Conservation (phyloP, 805 yeast genomes). For the Metschnikowia rubicola region DNA sequence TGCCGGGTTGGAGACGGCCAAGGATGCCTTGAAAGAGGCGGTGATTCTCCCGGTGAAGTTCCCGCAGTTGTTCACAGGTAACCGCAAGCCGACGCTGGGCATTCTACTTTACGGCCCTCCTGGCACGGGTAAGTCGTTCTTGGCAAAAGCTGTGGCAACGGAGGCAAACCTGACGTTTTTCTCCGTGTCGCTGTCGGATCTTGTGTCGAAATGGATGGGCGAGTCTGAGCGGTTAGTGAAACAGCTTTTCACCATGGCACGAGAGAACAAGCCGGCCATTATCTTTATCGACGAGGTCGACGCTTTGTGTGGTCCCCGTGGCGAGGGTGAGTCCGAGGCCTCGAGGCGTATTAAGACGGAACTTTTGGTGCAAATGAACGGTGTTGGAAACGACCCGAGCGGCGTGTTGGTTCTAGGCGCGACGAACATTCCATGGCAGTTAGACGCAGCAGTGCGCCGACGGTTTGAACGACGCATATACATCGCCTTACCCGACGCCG, state of each 20-base stretch:
- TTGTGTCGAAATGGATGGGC: conserved; percentile 99
- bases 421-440: conserved; percentile 97
- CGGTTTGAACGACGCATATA: conserved; percentile 94
- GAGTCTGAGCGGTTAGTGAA: conserved; percentile 95
- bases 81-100: conserved; percentile 89
- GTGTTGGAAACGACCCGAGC: conserved; percentile 90
- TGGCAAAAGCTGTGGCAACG: conserved; percentile 98
- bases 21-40: conserved; percentile 95
- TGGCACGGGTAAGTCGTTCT: conserved; percentile 95
- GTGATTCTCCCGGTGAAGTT: conserved; percentile 94
- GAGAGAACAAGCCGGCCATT: conserved; percentile 93
- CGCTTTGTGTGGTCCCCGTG: conserved; percentile 96
- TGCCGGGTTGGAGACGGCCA: conserved; percentile 93
- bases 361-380: conserved; percentile 95
- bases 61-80: conserved; percentile 93
- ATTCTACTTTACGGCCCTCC: conserved; percentile 72
- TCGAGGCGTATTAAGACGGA: conserved; percentile 95
- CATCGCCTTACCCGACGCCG: conserved; percentile 91
- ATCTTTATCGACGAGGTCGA: conserved; percentile 98
- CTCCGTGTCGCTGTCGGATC: conserved; percentile 92
- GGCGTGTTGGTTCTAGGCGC: conserved; percentile 97
- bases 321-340: conserved; percentile 97
- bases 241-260: conserved; percentile 91
- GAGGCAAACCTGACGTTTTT: conserved; percentile 97
- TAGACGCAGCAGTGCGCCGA: conserved; percentile 95